Percentiles rank a stretch among this genome's conserved stretches.
These are phyloP conservation scores for Rhododendron kiyosumense DNA, from an alignment of 148 eudicot species.

Conservation along the genomic window DNA sequence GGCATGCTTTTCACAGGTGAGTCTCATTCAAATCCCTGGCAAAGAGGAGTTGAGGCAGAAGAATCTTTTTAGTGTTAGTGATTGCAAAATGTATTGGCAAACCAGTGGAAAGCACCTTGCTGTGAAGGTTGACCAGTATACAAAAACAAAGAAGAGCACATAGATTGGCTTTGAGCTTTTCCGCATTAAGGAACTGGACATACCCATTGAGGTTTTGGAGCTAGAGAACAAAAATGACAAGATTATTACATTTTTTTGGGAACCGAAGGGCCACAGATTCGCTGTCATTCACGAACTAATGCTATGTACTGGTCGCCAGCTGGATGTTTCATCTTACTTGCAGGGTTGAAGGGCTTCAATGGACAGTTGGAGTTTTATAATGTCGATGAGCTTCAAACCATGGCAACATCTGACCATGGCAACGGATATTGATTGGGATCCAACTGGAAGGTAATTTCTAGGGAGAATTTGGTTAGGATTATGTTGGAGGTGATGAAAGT, in stretches of 20 bases:
- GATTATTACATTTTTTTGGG: conserved; percentile 97
- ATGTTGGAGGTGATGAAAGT: too few species aligned
- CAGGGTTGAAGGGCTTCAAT: too few species aligned
- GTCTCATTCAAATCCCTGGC: conserved; percentile 70
- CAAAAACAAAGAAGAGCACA: conserved; percentile 93
- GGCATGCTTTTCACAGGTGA: too few species aligned
- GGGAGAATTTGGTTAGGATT: too few species aligned
- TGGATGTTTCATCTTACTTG: too few species aligned
- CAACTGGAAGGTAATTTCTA: too few species aligned
- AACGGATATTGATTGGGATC: too few species aligned
- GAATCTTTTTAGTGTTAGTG: conserved; percentile 91
- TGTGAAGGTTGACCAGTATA: conserved; percentile 85
- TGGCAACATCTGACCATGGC: too few species aligned
- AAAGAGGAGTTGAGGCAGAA: conserved; percentile 88
- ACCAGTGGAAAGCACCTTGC: conserved; percentile 91
- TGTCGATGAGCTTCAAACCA: too few species aligned
- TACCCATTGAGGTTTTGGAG: conserved; percentile 91
- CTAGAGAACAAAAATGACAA: conserved; percentile 95
- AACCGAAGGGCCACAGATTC: conserved; percentile 94
- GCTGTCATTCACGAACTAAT: conserved; percentile 63
- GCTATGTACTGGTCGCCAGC: too few species aligned
- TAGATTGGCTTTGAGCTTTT: conserved; percentile 96
- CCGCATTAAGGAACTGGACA: conserved; percentile 89
- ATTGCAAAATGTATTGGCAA: conserved; percentile 99
- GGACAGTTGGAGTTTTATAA: too few species aligned